Conservation (phyloP, 768 basidiomycete genomes). For the Tricholoma bakamatsutake region DNA sequence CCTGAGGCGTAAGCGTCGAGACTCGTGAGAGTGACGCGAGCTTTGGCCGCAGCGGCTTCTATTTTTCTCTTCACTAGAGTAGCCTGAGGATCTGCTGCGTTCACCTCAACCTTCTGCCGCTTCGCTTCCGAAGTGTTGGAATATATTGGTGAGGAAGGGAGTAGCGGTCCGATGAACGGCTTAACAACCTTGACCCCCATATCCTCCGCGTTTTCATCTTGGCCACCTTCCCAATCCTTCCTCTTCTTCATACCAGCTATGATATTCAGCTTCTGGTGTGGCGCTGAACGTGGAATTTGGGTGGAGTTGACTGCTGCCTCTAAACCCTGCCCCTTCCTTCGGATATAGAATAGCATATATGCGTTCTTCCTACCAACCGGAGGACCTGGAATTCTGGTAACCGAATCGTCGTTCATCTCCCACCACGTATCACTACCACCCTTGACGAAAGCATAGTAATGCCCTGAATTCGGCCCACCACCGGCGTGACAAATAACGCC, state of each 20-base stretch:
- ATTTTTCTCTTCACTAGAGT: constrained; percentile 49
- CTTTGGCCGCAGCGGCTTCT: constrained; percentile 29
- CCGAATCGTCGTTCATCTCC: constrained; percentile 91
- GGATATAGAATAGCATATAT: constrained; percentile 90
- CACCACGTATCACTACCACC: constrained; percentile 68
- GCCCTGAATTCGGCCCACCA: constrained; percentile 88
- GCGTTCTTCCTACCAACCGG: constrained; percentile 72
- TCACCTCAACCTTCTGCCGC: constrained; percentile 16
- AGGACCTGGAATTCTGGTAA: constrained; percentile 34
- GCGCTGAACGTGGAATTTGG: constrained; percentile 13
- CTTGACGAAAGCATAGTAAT: constrained; percentile 88
- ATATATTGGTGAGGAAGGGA: constrained; percentile 43
- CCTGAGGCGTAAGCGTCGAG: constrained; percentile 25
- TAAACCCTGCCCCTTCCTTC: constrained; percentile 69
- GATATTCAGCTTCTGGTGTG: constrained; percentile 32
- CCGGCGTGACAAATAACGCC: constrained; percentile 94
- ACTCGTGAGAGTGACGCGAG: constrained; percentile 17
- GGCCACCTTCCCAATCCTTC: constrained; percentile 29
- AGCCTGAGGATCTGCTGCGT: constrained; percentile 45
- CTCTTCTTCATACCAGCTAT: constrained; percentile 48
- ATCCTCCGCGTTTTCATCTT: constrained; percentile 44
- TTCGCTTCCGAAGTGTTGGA: constrained; percentile 15
- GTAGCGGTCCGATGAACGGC: constrained; percentile 61
- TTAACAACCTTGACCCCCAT: constrained; percentile 40
- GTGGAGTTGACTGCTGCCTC: constrained; percentile 50